Base-by-base conservation (phyloP, 257 asterid genomes). In the Solanum pennellii region DNA sequence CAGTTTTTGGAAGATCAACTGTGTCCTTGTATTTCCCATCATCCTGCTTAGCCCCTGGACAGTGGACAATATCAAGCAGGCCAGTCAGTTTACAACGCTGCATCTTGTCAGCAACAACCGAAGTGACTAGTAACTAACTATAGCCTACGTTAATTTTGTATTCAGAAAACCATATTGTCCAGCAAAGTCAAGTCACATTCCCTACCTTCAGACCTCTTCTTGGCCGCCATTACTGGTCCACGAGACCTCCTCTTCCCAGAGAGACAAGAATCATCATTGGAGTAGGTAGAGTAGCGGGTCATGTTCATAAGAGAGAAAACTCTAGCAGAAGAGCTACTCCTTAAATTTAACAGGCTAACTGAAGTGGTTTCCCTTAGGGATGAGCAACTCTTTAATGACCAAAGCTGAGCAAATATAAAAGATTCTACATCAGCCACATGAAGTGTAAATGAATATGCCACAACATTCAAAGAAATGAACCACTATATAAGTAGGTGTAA, bases 1-100 rank as follows among this genome's bases (percentile, higher is more conserved):
- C 91, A 42, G 99, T 95, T 91, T 89, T 94, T 33, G 98, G 99
- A 79, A 97, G 98, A 89, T 97, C 99, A 86, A 97, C 90, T 0
- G 99, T 97, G 89, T 92, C 95, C 91, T 97, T 97, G 91, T 97
- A 97, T 90, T 92, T 97, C 12, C 99, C 99, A 86, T 94, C 98
- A 84, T 91, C 98, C 93, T 93, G 96, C 90, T 93, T 94, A 85
- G 88, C 89, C 86, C 94, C 98, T 93, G 88, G 80, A 89, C 89
- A 90, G 73, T 68, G 86, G 85, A 42, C 29, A 39, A 85, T 82
- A 86, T 52, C 71, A 84, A 82, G 82, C 84, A 89, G 66, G 85
- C 69, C 29, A 66, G 21, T 83, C 79, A 89, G 69, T 47, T 79
- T 29, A 90, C 18, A 88, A 44, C 0, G 3, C 41, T 9, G 49